Percentiles rank a stretch among this genome's conserved stretches.
Conservation (phyloP, 768 basidiomycete species). For the Rhodotorula graminis region DNA sequence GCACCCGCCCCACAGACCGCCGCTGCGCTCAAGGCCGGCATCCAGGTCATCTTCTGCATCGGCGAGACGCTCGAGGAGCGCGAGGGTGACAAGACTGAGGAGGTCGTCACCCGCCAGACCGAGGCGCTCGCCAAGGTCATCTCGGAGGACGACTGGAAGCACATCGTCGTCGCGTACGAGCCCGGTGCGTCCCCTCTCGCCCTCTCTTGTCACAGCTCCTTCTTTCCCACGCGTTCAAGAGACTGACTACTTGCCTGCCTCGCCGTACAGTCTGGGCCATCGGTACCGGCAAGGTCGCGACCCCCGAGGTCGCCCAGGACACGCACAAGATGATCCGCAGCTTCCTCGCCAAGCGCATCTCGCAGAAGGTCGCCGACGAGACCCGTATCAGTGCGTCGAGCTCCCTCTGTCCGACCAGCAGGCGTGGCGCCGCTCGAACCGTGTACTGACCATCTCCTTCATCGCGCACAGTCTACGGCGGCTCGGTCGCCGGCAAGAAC, state of each 20-base stretch:
- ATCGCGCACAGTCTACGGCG: constrained; percentile 61
- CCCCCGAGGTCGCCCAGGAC: constrained; percentile 77
- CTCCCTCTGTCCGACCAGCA: too few relatives aligned
- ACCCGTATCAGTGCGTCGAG: constrained; percentile 60
- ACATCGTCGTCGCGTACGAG: constrained; percentile 92
- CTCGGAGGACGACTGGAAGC: constrained; percentile 68
- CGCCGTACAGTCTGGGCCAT: constrained; percentile 73
- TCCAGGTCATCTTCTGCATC: constrained; percentile 90
- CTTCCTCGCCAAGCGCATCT: constrained; percentile 65
- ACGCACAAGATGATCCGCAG: constrained; percentile 76
- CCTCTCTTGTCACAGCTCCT: not conserved
- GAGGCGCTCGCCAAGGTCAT: constrained; percentile 64
- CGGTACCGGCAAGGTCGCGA: constrained; percentile 94
- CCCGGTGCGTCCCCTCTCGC: constrained; percentile 51
- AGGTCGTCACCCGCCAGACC: constrained; percentile 77
- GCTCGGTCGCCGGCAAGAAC: constrained; percentile 85
- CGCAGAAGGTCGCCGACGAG: constrained; percentile 61
- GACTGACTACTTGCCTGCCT: not conserved
- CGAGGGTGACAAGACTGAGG: constrained; percentile 68
- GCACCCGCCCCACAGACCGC: constrained; percentile 51
- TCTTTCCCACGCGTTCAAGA: too few relatives aligned
- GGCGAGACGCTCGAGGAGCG: constrained; percentile 89
- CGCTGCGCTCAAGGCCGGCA: constrained; percentile 66
- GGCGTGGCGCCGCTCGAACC: too few relatives aligned
- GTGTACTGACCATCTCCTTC: too few relatives aligned